Percentiles rank a stretch among this genome's conserved stretches.
Conservation (phyloP, 768 basidiomycete genomes). For the Lactarius tabidus region DNA sequence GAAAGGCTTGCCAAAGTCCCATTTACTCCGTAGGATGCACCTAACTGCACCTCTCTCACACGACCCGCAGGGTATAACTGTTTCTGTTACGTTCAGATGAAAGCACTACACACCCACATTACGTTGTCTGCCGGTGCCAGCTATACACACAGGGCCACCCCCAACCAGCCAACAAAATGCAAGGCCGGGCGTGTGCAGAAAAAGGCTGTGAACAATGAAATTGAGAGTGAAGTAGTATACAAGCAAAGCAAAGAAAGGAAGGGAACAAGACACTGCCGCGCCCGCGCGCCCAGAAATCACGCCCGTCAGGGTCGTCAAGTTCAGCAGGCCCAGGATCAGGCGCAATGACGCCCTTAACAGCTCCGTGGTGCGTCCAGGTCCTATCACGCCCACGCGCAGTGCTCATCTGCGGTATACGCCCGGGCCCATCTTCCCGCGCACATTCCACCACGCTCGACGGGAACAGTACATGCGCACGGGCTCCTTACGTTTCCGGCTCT, state of each 20-base stretch:
- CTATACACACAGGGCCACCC: no score
- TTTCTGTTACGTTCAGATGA: conserved; percentile 13
- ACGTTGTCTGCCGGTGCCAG: no score
- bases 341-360: conserved; percentile 66
- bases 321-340: background rate
- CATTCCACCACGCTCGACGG: conserved; percentile 24
- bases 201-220: background rate
- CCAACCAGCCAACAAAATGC: conserved; percentile 4
- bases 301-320: conserved; percentile 31
- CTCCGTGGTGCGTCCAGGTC: conserved; percentile 81
- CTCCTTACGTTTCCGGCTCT: conserved; percentile 40
- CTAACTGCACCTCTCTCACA: no score
- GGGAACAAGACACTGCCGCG: background rate
- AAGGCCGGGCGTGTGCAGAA: background rate
- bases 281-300: conserved; percentile 29
- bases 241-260: background rate
- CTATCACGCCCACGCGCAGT: conserved; percentile 71
- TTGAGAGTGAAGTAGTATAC: conserved; percentile 4
- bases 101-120: conserved; percentile 10
- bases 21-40: no score
- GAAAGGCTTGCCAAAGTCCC: no score
- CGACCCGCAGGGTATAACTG: conserved; percentile 6
- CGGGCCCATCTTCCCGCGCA: conserved; percentile 1
- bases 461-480: conserved; percentile 29
- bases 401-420: conserved; percentile 56